A percentile compares a stretch with the other conserved stretches of the same genome.
Evolutionary conservation across 345 rosid genomes (phyloP).

Genomic region (Lumnitzera littorea): DNA sequence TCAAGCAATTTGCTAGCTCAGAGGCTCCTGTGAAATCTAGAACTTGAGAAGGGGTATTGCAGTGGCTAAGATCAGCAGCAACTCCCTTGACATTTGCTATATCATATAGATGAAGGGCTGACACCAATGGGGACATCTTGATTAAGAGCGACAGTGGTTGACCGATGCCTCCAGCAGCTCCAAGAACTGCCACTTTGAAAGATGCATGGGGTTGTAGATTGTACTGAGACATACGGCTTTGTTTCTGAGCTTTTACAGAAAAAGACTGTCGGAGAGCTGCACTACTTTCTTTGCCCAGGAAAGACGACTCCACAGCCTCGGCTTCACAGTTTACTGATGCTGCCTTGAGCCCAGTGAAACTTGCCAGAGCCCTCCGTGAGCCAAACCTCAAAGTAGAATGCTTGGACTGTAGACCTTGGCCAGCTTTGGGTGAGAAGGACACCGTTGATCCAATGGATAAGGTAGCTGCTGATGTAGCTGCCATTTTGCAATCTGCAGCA

Average conservation of each 20-base stretch:
- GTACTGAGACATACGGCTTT: slow-evolving; percentile 24
- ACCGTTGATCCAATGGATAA: slow-evolving; percentile 48
- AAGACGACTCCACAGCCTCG: slow-evolving; percentile 32
- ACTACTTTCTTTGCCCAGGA: slow-evolving; percentile 40
- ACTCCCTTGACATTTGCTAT: slow-evolving; percentile 92
- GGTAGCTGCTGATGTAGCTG: slow-evolving; percentile 56
- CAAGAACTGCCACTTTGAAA: slow-evolving; percentile 78
- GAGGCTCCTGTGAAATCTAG: slow-evolving; percentile 75
- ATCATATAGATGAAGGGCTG: slow-evolving; percentile 76
- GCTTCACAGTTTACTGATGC: slow-evolving; percentile 37
- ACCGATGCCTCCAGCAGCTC: slow-evolving; percentile 93
- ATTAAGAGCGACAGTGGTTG: slow-evolving; percentile 78
- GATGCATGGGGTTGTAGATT: slow-evolving; percentile 62
- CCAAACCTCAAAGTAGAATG: slow-evolving; percentile 26
- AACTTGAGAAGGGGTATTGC: slow-evolving; percentile 88
- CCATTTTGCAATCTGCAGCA: slow-evolving; percentile 34
- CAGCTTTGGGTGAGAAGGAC: slow-evolving; percentile 36
- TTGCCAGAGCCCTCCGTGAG: slow-evolving; percentile 31
- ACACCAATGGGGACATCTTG: slow-evolving; percentile 93
- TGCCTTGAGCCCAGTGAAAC: slow-evolving; percentile 59
- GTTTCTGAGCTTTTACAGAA: slow-evolving; percentile 26
- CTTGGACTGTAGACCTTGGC: slow-evolving; percentile 35
- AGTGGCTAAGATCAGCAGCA: slow-evolving; percentile 92
- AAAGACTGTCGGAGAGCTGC: slow-evolving; percentile 37
- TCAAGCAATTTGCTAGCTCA: slow-evolving; percentile 62